phyloP scores from a whole-genome alignment of 495 filamentous ascomycete species.

The Trypethelium eluteriae region DNA sequence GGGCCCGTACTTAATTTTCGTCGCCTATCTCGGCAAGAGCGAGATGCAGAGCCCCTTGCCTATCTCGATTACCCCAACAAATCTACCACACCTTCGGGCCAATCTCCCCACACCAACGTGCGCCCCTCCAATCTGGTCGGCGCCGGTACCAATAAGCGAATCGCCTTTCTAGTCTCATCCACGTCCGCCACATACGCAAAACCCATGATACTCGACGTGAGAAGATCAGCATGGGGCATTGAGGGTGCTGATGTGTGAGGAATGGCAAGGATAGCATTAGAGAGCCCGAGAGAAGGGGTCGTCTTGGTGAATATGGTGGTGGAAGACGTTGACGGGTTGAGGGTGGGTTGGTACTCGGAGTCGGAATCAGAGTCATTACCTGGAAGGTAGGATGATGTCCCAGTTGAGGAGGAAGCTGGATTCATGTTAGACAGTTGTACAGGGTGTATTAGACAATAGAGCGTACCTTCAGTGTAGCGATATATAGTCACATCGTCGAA shows the following conservation, averaged over 20 bases:
- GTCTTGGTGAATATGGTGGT: conserved; percentile 1
- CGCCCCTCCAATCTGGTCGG: conserved; percentile 67
- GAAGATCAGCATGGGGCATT: conserved; percentile 34
- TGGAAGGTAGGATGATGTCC: conserved; percentile 14
- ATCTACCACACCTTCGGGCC: conserved; percentile 37
- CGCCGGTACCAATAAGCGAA: conserved; percentile 75
- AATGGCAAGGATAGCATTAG: conserved; percentile 25
- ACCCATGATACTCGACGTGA: conserved; percentile 58
- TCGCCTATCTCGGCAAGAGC: not conserved
- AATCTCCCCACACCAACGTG: conserved; percentile 54
- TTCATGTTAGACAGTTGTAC: conserved; percentile 9
- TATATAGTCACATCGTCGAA: conserved; percentile 68
- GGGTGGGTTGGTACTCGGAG: conserved; percentile 15
- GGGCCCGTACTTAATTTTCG: too few relatives aligned
- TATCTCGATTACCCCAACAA: conserved; percentile 27
- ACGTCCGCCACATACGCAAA: conserved; percentile 89
- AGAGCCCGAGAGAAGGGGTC: not conserved
- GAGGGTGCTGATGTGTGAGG: conserved; percentile 31
- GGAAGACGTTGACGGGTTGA: not conserved
- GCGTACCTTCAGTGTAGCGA: conserved; percentile 48
- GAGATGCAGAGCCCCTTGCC: not conserved
- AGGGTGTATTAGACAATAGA: not conserved
- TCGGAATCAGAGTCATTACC: conserved; percentile 15
- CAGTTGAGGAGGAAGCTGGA: not conserved
- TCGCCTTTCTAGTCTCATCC: conserved; percentile 71